These are phyloP conservation scores for Gracilaria vermiculophylla DNA, from an alignment of 23 red algal species.

Conservation along the genomic window DNA sequence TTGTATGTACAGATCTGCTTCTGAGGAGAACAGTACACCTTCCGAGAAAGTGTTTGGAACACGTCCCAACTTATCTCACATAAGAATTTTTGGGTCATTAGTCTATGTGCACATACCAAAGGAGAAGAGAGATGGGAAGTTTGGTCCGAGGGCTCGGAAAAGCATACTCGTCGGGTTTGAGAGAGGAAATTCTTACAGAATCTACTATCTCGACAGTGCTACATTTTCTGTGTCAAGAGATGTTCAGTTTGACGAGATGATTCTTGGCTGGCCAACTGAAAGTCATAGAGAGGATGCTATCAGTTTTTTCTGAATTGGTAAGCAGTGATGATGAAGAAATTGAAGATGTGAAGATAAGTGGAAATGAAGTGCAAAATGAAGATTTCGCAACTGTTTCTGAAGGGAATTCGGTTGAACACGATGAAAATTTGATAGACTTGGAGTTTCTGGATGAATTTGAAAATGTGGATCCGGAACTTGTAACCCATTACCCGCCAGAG, in stretches of 20 bases:
- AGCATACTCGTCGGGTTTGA: constrained; percentile 14
- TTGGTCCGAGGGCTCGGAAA: neutral
- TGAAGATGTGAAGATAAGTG: neutral
- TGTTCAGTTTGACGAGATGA: constrained; percentile 24
- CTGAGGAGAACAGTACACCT: neutral
- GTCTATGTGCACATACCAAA: constrained; percentile 36
- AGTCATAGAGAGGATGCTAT: neutral
- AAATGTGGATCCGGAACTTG: neutral
- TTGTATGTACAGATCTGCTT: neutral
- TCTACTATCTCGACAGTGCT: neutral
- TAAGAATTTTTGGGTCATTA: neutral
- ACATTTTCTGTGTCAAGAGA: neutral
- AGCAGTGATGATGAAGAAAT: neutral
- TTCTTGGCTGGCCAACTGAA: neutral
- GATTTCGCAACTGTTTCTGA: neutral
- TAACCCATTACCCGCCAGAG: neutral
- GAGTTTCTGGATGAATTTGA: constrained; percentile 22
- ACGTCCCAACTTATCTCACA: constrained; percentile 7
- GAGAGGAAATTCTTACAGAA: constrained; percentile 37
- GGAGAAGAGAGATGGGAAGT: neutral
- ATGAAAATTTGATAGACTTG: neutral
- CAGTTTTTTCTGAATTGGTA: neutral
- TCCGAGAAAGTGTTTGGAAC: neutral
- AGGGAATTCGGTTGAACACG: neutral
- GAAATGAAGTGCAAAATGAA: neutral